phyloP scores from a whole-genome alignment of 169 alveolate genomes.

The Plasmodium knowlesi region DNA sequence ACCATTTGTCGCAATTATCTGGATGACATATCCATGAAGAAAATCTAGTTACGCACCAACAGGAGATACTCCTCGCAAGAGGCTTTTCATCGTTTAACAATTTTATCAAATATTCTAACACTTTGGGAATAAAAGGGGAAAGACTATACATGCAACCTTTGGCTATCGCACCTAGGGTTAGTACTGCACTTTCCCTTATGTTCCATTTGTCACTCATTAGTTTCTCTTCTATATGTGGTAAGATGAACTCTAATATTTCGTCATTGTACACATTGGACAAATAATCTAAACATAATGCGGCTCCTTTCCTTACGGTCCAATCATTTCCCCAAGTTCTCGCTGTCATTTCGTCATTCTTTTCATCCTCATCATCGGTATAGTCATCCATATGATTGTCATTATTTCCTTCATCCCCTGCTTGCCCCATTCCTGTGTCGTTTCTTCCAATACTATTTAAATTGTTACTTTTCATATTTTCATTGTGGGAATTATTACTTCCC shows the following conservation, averaged over 20 bases:
- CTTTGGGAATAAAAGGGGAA: constrained; percentile 89
- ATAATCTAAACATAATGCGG: constrained; percentile 87
- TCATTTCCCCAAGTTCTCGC: constrained; percentile 90
- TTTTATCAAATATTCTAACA: constrained; percentile 83
- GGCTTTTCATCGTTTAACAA: constrained; percentile 87
- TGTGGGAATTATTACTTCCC: neutral
- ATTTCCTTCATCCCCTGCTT: neutral
- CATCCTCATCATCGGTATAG: constrained; percentile 16
- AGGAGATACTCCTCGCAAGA: constrained; percentile 91
- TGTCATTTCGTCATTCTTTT: constrained; percentile 83
- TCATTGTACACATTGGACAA: constrained; percentile 83
- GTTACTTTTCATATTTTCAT: constrained; percentile 1
- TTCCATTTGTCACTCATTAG: constrained; percentile 91
- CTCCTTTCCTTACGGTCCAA: constrained; percentile 93
- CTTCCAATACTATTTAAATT: constrained; percentile 8
- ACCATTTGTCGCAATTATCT: constrained; percentile 75
- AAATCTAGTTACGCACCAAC: constrained; percentile 92
- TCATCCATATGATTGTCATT: neutral
- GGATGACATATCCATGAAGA: constrained; percentile 87
- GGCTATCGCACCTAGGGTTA: constrained; percentile 93
- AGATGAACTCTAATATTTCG: constrained; percentile 81
- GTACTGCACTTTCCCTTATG: constrained; percentile 90
- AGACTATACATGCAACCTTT: constrained; percentile 88
- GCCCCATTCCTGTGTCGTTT: neutral
- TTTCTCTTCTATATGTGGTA: constrained; percentile 86